Percentiles rank a stretch among this genome's conserved stretches.
phyloP scores from a whole-genome alignment of 2,329 filamentous ascomycete genomes.

The Colletotrichum chrysophilum region DNA sequence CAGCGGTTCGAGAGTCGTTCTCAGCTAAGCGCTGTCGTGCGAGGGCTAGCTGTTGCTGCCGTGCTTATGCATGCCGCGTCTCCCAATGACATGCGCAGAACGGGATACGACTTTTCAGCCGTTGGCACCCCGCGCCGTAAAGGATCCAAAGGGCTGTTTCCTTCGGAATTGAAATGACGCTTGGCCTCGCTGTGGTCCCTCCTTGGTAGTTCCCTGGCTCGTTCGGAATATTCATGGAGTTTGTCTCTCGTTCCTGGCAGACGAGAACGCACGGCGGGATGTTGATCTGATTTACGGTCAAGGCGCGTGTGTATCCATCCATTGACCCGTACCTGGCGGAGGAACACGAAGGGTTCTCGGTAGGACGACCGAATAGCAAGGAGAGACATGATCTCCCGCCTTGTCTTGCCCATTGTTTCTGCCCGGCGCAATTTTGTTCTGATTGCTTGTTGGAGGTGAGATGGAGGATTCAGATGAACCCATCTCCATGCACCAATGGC shows the following conservation, averaged over 20 bases:
- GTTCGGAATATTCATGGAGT: neutral
- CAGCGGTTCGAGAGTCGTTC: neutral
- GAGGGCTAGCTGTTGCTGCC: neutral
- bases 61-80: neutral
- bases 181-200: neutral
- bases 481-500: neutral
- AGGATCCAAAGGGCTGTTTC: neutral
- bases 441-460: neutral
- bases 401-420: neutral
- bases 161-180: neutral
- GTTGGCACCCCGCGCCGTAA: neutral
- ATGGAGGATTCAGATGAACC: neutral
- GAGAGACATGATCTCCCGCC: neutral
- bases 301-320: neutral
- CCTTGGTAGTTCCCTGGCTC: neutral
- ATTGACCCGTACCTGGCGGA: neutral
- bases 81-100: neutral
- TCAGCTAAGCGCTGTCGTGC: slow-evolving; percentile 10
- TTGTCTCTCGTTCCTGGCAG: neutral
- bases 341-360: neutral
- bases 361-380: neutral
- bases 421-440: neutral
- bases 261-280: neutral
- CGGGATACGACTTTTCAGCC: neutral
- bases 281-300: neutral